phyloP scores from a whole-genome alignment of 2,329 filamentous ascomycete genomes.

The Ilyonectria mors-panacis region DNA sequence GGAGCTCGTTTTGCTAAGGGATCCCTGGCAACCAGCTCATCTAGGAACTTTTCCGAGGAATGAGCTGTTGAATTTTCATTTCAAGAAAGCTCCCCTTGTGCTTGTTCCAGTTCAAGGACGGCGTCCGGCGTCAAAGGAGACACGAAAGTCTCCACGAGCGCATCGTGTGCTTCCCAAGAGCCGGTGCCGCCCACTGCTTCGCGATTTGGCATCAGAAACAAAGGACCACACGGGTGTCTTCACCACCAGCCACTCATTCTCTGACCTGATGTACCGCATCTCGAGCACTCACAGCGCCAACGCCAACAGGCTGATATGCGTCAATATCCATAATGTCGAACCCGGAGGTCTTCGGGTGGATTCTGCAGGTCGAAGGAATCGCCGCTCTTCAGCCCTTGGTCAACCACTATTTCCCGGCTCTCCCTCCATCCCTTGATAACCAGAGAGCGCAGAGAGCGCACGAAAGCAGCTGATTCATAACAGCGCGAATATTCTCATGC shows the following conservation, averaged over 20 bases:
- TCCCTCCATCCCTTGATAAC: background rate
- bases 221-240: background rate
- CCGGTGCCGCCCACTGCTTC: background rate
- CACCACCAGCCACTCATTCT: background rate
- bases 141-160: background rate
- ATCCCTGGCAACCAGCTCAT: background rate
- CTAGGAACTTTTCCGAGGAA: background rate
- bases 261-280: background rate
- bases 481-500: background rate
- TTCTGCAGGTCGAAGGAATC: background rate
- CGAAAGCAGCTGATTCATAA: background rate
- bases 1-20: background rate
- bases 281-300: background rate
- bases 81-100: background rate
- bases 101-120: background rate
- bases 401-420: background rate
- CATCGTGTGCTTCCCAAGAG: background rate
- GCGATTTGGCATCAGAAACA: background rate
- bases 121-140: background rate
- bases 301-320: background rate
- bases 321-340: slow-evolving; percentile 2
- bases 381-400: background rate
- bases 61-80: background rate
- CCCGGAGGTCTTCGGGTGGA: background rate
- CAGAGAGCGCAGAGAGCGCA: background rate